phyloP scores from a whole-genome alignment of 768 basidiomycete genomes.

The Termitomyces sp. region DNA sequence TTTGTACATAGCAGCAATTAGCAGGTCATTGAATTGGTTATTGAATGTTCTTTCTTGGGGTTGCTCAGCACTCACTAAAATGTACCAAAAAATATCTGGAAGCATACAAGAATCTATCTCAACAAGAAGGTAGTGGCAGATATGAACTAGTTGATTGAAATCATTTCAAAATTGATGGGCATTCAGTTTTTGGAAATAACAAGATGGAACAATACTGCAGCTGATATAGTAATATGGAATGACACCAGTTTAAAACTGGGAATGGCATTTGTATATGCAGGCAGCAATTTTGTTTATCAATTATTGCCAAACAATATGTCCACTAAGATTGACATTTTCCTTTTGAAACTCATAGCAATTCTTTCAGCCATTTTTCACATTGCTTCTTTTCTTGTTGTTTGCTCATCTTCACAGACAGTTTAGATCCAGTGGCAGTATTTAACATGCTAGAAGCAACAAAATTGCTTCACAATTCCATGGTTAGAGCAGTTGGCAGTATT shows the following conservation, averaged over 20 bases:
- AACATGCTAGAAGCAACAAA: no score
- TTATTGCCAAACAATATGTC: background rate
- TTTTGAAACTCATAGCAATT: background rate
- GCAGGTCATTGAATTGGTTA: background rate
- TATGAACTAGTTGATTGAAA: background rate
- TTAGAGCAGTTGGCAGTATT: no score
- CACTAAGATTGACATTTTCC: background rate
- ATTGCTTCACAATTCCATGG: no score
- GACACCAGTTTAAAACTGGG: constrained; percentile 5
- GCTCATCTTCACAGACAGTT: no score
- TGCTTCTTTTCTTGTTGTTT: no score
- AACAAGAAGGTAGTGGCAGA: background rate
- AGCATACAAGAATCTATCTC: background rate
- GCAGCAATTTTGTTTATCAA: constrained; percentile 8
- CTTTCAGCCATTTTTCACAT: background rate
- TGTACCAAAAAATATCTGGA: background rate
- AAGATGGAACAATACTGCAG: background rate
- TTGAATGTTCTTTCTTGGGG: background rate
- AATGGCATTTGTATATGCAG: constrained; percentile 12
- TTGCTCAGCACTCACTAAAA: background rate
- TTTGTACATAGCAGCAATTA: background rate
- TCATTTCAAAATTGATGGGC: background rate
- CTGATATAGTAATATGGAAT: background rate
- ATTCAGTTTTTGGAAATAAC: background rate
- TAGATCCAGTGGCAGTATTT: no score